These are phyloP conservation scores for Fusarium pseudocircinatum DNA, from an alignment of 2,329 filamentous ascomycete genomes.

Conservation along the genomic window DNA sequence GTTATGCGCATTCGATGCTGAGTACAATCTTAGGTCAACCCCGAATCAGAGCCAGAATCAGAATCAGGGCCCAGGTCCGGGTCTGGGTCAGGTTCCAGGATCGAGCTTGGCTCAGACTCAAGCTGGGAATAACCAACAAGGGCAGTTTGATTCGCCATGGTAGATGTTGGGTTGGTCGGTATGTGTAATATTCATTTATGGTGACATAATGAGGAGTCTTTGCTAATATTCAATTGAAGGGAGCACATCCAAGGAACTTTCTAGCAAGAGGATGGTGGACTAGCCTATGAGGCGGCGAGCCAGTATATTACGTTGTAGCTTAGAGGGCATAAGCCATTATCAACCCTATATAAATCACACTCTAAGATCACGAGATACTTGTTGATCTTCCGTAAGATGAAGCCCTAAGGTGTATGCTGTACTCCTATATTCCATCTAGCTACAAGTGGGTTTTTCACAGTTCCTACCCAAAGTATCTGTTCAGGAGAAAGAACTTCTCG, in stretches of 20 bases:
- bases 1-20: not conserved
- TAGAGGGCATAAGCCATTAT: not conserved
- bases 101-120: not conserved
- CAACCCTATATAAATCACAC: not conserved
- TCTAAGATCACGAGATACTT: not conserved
- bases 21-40: not conserved
- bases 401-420: not conserved
- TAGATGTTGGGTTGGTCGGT: not conserved
- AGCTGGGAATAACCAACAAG: not conserved
- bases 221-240: not conserved
- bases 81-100: not conserved
- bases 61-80: not conserved
- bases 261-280: not conserved
- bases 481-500: not conserved
- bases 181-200: not conserved
- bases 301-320: not conserved
- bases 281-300: not conserved
- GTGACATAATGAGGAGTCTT: not conserved
- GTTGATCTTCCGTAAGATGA: not conserved
- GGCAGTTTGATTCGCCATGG: not conserved
- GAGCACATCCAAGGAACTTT: not conserved
- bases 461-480: too few relatives aligned
- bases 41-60: not conserved
- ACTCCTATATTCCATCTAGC: not conserved
- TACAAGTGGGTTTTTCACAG: not conserved